Conservation (phyloP, 352 stramenopile genomes). For the Thraustochytrium sp. region DNA sequence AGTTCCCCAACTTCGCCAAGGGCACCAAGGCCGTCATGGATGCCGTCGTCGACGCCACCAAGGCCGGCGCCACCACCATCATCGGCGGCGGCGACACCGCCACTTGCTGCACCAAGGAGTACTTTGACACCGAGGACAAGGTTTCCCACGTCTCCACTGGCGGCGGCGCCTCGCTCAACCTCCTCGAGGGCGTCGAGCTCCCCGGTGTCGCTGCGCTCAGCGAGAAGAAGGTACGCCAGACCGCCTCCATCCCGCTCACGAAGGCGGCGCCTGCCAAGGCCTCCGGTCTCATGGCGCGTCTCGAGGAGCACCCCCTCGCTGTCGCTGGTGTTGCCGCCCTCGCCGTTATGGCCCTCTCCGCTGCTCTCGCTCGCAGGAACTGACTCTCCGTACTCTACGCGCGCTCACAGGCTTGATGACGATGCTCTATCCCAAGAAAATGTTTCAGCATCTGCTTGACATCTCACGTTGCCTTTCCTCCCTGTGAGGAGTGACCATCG, state of each 20-base stretch:
- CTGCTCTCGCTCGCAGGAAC: background rate
- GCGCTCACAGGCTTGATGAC: no score
- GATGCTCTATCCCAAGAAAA: no score
- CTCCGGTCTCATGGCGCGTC: background rate
- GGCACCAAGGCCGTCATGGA: slow-evolving; percentile 56
- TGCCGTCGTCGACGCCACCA: slow-evolving; percentile 85
- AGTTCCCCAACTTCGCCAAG: slow-evolving; percentile 91
- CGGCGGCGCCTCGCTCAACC: slow-evolving; percentile 94
- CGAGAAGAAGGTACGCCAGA: slow-evolving; percentile 54
- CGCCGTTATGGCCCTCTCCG: background rate
- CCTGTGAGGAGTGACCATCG: no score
- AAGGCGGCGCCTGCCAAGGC: background rate
- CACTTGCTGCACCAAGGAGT: slow-evolving; percentile 61
- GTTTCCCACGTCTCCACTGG: slow-evolving; percentile 90
- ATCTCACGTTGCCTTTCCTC: no score
- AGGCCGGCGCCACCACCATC: slow-evolving; percentile 88
- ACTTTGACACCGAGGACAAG: slow-evolving; percentile 66
- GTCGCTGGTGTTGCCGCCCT: background rate
- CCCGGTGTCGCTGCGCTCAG: slow-evolving; percentile 92
- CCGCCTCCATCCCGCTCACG: background rate
- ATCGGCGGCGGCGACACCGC: slow-evolving; percentile 97
- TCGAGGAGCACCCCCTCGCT: background rate
- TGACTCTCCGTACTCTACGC: no score
- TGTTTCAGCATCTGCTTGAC: no score
- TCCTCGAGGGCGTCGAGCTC: slow-evolving; percentile 97